Percentiles rank a stretch among this genome's conserved stretches.
Evolutionary conservation across 768 basidiomycete genomes (phyloP).

Genomic region (Agrocybe chaxingu): DNA sequence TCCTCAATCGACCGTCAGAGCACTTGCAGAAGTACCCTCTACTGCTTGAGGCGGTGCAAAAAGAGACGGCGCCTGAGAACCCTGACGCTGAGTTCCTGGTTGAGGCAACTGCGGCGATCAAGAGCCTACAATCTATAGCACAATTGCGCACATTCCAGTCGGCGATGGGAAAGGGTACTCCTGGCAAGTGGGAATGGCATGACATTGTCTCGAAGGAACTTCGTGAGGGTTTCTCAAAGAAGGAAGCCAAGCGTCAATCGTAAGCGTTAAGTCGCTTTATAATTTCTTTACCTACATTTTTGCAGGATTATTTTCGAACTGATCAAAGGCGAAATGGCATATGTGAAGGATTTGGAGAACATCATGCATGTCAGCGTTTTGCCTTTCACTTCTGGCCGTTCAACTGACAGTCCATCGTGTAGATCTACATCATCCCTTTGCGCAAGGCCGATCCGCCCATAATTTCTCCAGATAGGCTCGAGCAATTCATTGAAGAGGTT

Average conservation of each 20-base stretch:
- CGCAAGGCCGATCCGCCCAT: slow-evolving; percentile 73
- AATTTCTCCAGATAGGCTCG: slow-evolving; percentile 65
- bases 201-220: slow-evolving; percentile 75
- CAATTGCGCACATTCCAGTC: slow-evolving; percentile 89
- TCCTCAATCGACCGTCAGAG: slow-evolving; percentile 75
- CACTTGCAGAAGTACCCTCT: slow-evolving; percentile 85
- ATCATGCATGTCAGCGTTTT: slow-evolving; percentile 61
- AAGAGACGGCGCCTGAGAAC: slow-evolving; percentile 78
- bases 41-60: slow-evolving; percentile 79
- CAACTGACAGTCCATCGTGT: background rate
- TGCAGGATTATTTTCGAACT: slow-evolving; percentile 87
- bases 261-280: slow-evolving; percentile 34
- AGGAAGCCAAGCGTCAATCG: slow-evolving; percentile 83
- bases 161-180: slow-evolving; percentile 79
- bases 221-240: slow-evolving; percentile 57
- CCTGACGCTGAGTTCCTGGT: slow-evolving; percentile 78
- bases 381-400: background rate
- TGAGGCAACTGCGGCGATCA: slow-evolving; percentile 85
- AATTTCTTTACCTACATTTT: background rate
- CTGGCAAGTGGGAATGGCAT: slow-evolving; percentile 87
- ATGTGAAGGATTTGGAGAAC: slow-evolving; percentile 88
- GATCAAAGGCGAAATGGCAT: slow-evolving; percentile 94
- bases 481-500: slow-evolving; percentile 79
- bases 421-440: slow-evolving; percentile 85
- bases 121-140: slow-evolving; percentile 74